Base-by-base conservation (phyloP, 768 basidiomycete species). In the Pisolithus albus region DNA sequence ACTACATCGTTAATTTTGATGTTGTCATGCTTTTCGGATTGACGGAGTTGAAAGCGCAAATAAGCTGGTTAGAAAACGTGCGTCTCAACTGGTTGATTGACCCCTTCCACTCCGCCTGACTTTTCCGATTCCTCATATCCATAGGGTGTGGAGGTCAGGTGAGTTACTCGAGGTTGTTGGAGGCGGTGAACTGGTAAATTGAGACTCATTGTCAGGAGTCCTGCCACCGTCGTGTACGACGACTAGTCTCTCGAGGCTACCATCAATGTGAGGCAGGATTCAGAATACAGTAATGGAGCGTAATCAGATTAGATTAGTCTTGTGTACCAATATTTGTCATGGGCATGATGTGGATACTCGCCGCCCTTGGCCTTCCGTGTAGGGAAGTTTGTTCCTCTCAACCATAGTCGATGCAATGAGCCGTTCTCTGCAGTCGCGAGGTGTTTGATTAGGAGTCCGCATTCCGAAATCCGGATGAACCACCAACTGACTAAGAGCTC, bases 381-480 rank as follows among this genome's bases (percentile, higher is more conserved):
- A 19, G 53, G 43, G 28, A 24, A 40, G 19, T 47, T 21, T 18
- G 15, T 47, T 47, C 10, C 28, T 34, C n/a, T 39, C 43, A 44
- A 16, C 24, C 47, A 65, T 56, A 39, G 38, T 21, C 24, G 28
- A 45, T 45, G n/a, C n/a, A n/a, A n/a, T 43, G 56, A 52, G 40
- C 51, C 40, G 23, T 60, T 57, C 8, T 40, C 63, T 18, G 53
- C 56, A 7, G n/a, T n/a, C n/a, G n/a, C 5, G 83, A 87, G 59
- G 87, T 87, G 40, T 74, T 80, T 55, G 87, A 90, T 62, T 88
- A 86, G 87, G 86, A 90, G 64, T 90, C 15, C 73, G 75, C 38
- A 78, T 88, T 3, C 76, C 79, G 30, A n/a, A n/a, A n/a, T n/a
- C n/a, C n/a, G 24, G 24, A 24, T 24, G 24, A 73, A 66, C 52